Percentiles rank a stretch among this genome's conserved stretches.
phyloP scores from a whole-genome alignment of 352 stramenopile genomes.

The Phytopythium mirpurense region DNA sequence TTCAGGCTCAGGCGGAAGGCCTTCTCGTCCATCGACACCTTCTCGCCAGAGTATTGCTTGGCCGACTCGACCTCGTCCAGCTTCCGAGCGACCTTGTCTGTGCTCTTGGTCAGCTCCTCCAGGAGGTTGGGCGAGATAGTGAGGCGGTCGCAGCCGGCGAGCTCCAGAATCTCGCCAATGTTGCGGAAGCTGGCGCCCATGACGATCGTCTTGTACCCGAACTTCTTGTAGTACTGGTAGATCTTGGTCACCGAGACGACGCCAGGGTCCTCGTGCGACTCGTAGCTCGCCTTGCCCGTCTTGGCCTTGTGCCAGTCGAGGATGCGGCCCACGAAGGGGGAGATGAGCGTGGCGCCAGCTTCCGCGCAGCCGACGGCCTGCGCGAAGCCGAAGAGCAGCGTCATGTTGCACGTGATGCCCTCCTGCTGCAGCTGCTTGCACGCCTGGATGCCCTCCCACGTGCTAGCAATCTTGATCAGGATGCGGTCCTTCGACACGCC shows the following conservation, averaged over 20 bases:
- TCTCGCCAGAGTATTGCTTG: slow-evolving; percentile 69
- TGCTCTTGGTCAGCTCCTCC: slow-evolving; percentile 86
- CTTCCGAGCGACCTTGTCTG: slow-evolving; percentile 69
- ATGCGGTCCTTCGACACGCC: slow-evolving; percentile 95
- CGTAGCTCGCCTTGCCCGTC: slow-evolving; percentile 89
- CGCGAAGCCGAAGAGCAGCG: slow-evolving; percentile 96
- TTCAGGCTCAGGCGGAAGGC: slow-evolving; percentile 98
- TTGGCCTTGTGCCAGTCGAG: slow-evolving; percentile 97
- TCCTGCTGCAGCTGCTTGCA: slow-evolving; percentile 95
- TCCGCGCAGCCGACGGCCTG: slow-evolving; percentile 96
- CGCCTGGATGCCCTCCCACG: slow-evolving; percentile 97
- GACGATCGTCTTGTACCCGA: slow-evolving; percentile 93
- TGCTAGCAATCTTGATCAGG: slow-evolving; percentile 97
- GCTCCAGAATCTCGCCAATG: slow-evolving; percentile 95
- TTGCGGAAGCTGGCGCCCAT: slow-evolving; percentile 96
- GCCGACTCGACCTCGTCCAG: slow-evolving; percentile 73
- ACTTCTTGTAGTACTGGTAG: slow-evolving; percentile 99
- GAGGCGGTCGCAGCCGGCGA: slow-evolving; percentile 97
- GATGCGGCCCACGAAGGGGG: slow-evolving; percentile 95
- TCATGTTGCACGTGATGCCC: slow-evolving; percentile 99
- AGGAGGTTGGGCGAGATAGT: slow-evolving; percentile 96
- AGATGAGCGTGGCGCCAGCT: slow-evolving; percentile 95
- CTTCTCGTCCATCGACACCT: slow-evolving; percentile 90
- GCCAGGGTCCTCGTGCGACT: slow-evolving; percentile 94
- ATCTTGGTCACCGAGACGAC: slow-evolving; percentile 96